A percentile compares a stretch with the other conserved stretches of the same genome.
Evolutionary conservation across 345 rosid genomes (phyloP).

Genomic region (rapeseed (Brassica napus)): Da-Ae NC_063436.1:4583501-4584000

Average conservation of each 20-base stretch:
- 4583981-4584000: slow-evolving; percentile 56
- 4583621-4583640: slow-evolving; percentile 58
- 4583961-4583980: slow-evolving; percentile 51
- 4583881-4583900: slow-evolving; percentile 49
- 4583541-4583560: slow-evolving; percentile 44
- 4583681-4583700: slow-evolving; percentile 75
- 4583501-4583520: slow-evolving; percentile 42
- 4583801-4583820: slow-evolving; percentile 58
- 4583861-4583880: slow-evolving; percentile 47
- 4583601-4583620: slow-evolving; percentile 52
- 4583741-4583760: slow-evolving; percentile 94
- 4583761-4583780: slow-evolving; percentile 70
- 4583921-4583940: slow-evolving; percentile 51
- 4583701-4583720: slow-evolving; percentile 75
- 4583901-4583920: slow-evolving; percentile 33
- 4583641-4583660: slow-evolving; percentile 49
- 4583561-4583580: slow-evolving; percentile 39
- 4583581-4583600: slow-evolving; percentile 75
- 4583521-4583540: slow-evolving; percentile 44
- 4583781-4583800: slow-evolving; percentile 55
- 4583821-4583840: slow-evolving; percentile 59
- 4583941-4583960: slow-evolving; percentile 62
- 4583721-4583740: slow-evolving; percentile 74
- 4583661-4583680: slow-evolving; percentile 53
- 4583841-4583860: slow-evolving; percentile 52